These are phyloP conservation scores for Candida nitratophila DNA, from an alignment of 805 yeast species.

Conservation along the genomic window DNA sequence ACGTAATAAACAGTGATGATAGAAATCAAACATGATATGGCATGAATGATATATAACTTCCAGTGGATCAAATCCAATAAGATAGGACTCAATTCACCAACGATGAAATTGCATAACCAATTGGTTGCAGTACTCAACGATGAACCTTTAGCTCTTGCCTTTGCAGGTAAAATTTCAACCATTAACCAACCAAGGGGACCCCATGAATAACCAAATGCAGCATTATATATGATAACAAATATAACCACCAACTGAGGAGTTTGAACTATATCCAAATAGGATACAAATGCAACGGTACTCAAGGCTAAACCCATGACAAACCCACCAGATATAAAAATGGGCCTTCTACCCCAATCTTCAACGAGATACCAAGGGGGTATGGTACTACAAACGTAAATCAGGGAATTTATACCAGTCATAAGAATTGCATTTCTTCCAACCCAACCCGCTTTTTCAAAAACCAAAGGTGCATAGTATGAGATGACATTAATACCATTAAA, in stretches of 20 bases:
- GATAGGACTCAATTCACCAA: conserved; percentile 87
- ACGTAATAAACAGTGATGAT: conserved; percentile 62
- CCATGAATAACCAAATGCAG: conserved; percentile 86
- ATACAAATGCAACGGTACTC: conserved; percentile 53
- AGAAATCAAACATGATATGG: conserved; percentile 67
- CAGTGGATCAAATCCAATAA: conserved; percentile 70
- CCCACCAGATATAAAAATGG: conserved; percentile 76
- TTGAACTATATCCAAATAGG: conserved; percentile 34
- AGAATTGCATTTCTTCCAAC: conserved; percentile 77
- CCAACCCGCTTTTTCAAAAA: conserved; percentile 96
- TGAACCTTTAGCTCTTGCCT: conserved; percentile 85
- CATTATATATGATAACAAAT: conserved; percentile 72
- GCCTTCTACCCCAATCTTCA: conserved; percentile 87
- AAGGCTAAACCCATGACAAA: conserved; percentile 71
- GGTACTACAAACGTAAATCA: conserved; percentile 53
- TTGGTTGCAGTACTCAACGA: conserved; percentile 86
- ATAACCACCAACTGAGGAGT: conserved; percentile 71
- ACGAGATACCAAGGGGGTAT: conserved; percentile 89
- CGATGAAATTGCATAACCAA: conserved; percentile 89
- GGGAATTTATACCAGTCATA: conserved; percentile 78
- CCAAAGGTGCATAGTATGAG: conserved; percentile 88
- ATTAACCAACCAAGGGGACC: conserved; percentile 92
- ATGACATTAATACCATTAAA: conserved; percentile 90
- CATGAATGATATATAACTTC: conserved; percentile 79
- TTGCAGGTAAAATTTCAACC: conserved; percentile 80